Base-by-base conservation (phyloP, 2,329 filamentous ascomycete species). In the Chaetomium strumarium region DNA sequence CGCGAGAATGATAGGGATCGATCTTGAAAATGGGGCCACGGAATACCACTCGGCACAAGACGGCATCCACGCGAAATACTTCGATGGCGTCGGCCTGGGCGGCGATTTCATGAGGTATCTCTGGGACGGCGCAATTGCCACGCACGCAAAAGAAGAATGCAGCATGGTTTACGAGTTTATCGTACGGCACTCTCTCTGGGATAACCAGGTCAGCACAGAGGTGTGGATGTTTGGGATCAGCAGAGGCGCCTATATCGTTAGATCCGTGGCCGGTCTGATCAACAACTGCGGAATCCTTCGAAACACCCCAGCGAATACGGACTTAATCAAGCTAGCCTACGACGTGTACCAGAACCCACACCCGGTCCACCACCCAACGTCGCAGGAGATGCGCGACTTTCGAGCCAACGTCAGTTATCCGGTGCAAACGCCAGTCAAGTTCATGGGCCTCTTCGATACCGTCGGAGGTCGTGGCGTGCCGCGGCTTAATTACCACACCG, bases 231-330 rank as follows among this genome's bases (percentile, higher is more conserved):
- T 65, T 33, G 63, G 63, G n/a, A 24, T 61, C 14, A 63, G 61
- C 5, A 53, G 63, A n/a, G 63, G 63, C 13, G 56, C 63, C 3
- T 64, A 57, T 37, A 56, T 60, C 10, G 59, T 61, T 4, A 57
- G 63, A 1, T 61, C 48, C 6, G 60, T 65, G 0, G 63, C 60
- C 1, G 62, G 63, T 1, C 59, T 64, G 61, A 64, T 65, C 42
- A 65, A 65, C 58, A 65, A 64, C 50, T 65, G 61, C 51, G 63
- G 63, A 37, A 61, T 65, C 13, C 36, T 63, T 7, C 42, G 44
- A 30, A 14, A 16, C 40, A 24, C 24, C 24, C 16, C 8, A 20
- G 12, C n/a, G 9, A 19, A 39, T 9, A 7, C 7, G 16, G 10
- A 8, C 3, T 43, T 43, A 24, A 43, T 43, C 40, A 10, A 44